Evolutionary conservation across 1,139 yeast species (phyloP), one percentile per base, ranked within the genome.

Genomic region (Pneumocystis oryctolagi): DNA sequence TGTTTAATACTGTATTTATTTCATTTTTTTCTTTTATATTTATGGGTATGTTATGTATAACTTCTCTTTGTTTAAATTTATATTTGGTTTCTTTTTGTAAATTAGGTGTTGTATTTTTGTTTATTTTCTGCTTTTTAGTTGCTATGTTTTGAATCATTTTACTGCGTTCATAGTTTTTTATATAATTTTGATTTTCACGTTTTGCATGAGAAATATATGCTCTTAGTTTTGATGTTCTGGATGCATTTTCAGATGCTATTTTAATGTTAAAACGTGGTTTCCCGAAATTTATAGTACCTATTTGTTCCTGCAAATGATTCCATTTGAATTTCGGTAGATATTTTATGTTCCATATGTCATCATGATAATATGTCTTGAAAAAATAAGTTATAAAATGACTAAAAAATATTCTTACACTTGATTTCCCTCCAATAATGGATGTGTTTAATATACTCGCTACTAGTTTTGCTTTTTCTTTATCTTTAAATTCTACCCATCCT

Each of bases 401-500:
- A n/a, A 85, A 82, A 1, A 94, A 85, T 74, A 34, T 92, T 92
- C 70, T 85, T 89, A 37, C 98, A 98, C 37, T 64, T 63, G 64
- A 40, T n/a, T 34, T 12, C 58, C 14, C 61, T 32, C 98, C 98
- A 57, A 92, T 76, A 20, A 80, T 87, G 70, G 88, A 87, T 12
- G 96, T 96, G 71, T 92, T 94, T 69, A 94, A 76, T 0, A 97
- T 86, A 6, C 79, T 78, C 4, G 95, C 96, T 66, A 96, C 90
- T 37, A 89, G 74, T 73, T 92, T 92, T 1, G 98, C 98, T 70
- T 89, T 87, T 69, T 80, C 81, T 72, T 92, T 92, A 70, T 83
- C 82, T 20, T 80, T 76, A 74, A 88, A 94, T 74, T 92, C 99
- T 6, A 88, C 94, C 99, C 99, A 92, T 6, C 98, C 99, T 77